A percentile compares a stretch with the other conserved stretches of the same genome.
Evolutionary conservation across 345 rosid species (phyloP).

Genomic region (Hevea brasiliensis): DNA sequence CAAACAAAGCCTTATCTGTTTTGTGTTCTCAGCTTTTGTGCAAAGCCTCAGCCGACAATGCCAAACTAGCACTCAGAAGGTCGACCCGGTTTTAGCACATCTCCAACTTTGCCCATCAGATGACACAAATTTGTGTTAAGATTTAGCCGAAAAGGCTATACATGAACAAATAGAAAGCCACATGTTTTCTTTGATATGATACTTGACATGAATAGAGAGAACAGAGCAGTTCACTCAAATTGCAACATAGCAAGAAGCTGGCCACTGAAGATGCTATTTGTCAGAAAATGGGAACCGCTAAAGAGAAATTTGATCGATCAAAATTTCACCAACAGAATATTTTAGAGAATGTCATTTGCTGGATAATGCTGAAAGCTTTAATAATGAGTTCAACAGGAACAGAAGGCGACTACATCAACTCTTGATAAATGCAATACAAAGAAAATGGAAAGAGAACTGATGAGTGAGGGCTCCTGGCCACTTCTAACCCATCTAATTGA

Average conservation of each 20-base stretch:
- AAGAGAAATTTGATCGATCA: neutral
- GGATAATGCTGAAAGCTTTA: neutral
- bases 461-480: slow-evolving; percentile 49
- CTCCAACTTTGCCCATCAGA: too few species aligned
- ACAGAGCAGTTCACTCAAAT: neutral
- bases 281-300: neutral
- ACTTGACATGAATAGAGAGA: neutral
- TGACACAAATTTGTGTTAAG: too few species aligned
- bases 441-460: slow-evolving; percentile 20
- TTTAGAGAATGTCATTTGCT: neutral
- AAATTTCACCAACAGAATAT: neutral
- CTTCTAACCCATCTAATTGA: slow-evolving; percentile 45
- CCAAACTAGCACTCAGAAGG: too few species aligned
- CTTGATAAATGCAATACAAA: neutral
- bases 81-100: too few species aligned
- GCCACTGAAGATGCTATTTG: neutral
- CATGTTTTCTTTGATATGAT: neutral
- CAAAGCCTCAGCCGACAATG: too few species aligned
- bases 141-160: too few species aligned
- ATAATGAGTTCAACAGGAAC: slow-evolving; percentile 18
- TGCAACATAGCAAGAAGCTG: neutral
- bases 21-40: too few species aligned
- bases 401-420: slow-evolving; percentile 22
- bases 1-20: too few species aligned
- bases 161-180: neutral